phyloP scores from a whole-genome alignment of 345 rosid genomes.

The Eucalyptus brandiana region DNA sequence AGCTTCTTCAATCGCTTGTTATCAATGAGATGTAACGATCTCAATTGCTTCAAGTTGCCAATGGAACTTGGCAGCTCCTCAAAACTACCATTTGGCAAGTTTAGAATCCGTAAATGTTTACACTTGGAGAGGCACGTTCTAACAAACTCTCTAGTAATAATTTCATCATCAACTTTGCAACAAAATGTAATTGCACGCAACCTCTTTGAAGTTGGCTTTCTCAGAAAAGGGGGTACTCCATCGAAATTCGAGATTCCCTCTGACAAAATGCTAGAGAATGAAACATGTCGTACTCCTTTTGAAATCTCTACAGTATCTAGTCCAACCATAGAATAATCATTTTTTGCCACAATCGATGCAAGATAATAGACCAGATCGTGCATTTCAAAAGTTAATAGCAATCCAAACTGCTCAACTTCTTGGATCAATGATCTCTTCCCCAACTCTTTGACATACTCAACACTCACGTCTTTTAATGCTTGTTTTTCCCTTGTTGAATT shows the following conservation, averaged over 20 bases:
- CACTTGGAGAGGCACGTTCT: background rate
- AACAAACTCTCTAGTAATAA: background rate
- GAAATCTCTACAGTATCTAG: too few relatives aligned
- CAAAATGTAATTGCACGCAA: background rate
- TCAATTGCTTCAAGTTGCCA: background rate
- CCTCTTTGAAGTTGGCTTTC: background rate
- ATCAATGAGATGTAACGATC: rapidly evolving
- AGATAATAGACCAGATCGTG: too few relatives aligned
- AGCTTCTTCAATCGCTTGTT: background rate
- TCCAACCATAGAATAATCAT: too few relatives aligned
- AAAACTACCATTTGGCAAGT: background rate
- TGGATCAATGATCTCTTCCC: too few relatives aligned
- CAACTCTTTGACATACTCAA: too few relatives aligned
- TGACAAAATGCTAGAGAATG: too few relatives aligned
- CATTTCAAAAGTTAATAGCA: too few relatives aligned
- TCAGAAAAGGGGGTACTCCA: background rate
- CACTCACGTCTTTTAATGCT: rapidly evolving
- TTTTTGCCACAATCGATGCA: too few relatives aligned
- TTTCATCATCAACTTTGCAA: rapidly evolving
- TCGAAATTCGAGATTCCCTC: too few relatives aligned
- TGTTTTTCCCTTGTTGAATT: too few relatives aligned
- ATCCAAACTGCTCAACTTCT: too few relatives aligned
- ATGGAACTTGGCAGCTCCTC: background rate
- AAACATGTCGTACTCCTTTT: too few relatives aligned
- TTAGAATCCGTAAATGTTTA: background rate